Base-by-base conservation (phyloP, 1,139 yeast species). In the Hansenula lynferdii region DNA sequence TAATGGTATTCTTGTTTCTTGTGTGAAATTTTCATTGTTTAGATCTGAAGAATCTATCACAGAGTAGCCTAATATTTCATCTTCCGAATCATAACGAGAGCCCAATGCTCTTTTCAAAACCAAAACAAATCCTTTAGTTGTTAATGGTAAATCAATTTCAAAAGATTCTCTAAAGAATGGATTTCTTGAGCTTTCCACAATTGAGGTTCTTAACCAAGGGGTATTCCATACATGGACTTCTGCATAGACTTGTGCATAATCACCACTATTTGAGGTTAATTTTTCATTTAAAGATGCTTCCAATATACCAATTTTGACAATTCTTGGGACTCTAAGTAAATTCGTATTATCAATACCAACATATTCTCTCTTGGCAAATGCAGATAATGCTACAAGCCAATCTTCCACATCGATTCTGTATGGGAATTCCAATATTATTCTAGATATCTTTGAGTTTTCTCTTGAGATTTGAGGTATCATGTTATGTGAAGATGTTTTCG, bases 151-250 rank as follows among this genome's bases (percentile, higher is more conserved):
- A 39, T 78, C 76, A 10, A 85, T 61, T 3, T 70, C 61, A 50
- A 80, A 77, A 33, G 69, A 72, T 51, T 84, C 90, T 54, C 84
- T 79, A 85, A 90, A 84, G 54, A 84, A 84, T 5, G 86, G 85
- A 41, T 71, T 68, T 10, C 57, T 51, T 0, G 72, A 42, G 15
- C 68, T 65, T 28, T 65, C 60, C 0, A 81, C 85, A 17, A 72
- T 61, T 0, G 87, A 80, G 0, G 90, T 81, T 50, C 82, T 65
- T 31, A 80, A 80, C 85, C 86, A 80, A 0, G 82, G 77, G 20
- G 72, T 65, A 7, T 75, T 79, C 87, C 89, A 82, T 61, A 81
- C 67, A 11, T 70, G 61, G 4, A 83, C 66, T 51, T 82, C 89
- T 3, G 81, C 75, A 51, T 80, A 83, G 15, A 80, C 54, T 45